Conservation (phyloP, 768 basidiomycete species). For the Tricholoma bakamatsutake region DNA sequence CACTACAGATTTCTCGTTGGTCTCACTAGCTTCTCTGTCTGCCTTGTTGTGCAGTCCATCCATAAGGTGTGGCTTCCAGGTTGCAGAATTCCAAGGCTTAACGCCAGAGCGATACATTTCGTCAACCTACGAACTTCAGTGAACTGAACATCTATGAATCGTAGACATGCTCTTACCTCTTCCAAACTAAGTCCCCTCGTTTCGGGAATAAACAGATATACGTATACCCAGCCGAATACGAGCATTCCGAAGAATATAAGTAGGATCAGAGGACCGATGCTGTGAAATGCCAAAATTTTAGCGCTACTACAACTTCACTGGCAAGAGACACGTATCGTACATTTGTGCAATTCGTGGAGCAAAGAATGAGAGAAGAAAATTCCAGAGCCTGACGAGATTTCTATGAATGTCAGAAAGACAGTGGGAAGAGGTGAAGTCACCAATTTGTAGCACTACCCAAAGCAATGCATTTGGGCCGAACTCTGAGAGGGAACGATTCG, state of each 20-base stretch:
- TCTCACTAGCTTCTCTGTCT: not conserved
- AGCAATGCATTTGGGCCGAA: conserved; percentile 73
- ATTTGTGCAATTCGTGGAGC: conserved; percentile 57
- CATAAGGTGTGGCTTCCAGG: conserved; percentile 49
- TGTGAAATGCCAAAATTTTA: conserved; percentile 12
- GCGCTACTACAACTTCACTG: not conserved
- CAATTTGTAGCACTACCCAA: conserved; percentile 54
- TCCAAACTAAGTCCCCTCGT: conserved; percentile 74
- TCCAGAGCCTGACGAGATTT: conserved; percentile 65
- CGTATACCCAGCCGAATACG: conserved; percentile 62
- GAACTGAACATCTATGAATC: not conserved
- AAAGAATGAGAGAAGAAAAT: conserved; percentile 70
- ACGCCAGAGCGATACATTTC: conserved; percentile 67
- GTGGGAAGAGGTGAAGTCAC: conserved; percentile 11
- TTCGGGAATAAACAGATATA: conserved; percentile 75
- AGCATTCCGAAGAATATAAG: conserved; percentile 76
- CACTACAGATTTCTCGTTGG: not conserved
- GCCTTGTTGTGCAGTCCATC: conserved; percentile 35
- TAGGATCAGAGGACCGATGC: conserved; percentile 70
- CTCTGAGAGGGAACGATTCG: conserved; percentile 77
- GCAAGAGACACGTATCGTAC: conserved; percentile 24
- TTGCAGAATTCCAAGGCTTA: conserved; percentile 58
- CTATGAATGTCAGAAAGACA: not conserved
- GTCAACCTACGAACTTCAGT: conserved; percentile 44
- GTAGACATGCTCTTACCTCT: conserved; percentile 37